Evolutionary conservation across 805 yeast genomes (phyloP).

Genomic region (Myxozyma geophila): DNA sequence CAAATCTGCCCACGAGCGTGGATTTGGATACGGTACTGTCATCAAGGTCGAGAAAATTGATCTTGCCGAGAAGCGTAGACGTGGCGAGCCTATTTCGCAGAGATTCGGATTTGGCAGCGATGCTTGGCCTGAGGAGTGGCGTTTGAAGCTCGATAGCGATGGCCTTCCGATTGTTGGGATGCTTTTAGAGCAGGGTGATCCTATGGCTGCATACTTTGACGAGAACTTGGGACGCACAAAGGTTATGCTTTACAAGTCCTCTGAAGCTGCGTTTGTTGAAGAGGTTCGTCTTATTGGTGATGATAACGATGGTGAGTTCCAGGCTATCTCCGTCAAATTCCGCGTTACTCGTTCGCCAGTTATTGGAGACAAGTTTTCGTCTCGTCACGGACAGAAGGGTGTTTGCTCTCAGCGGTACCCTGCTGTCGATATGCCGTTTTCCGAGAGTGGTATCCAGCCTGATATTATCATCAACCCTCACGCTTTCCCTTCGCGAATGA

Average conservation of each 20-base stretch:
- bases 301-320: slow-evolving; percentile 80
- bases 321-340: slow-evolving; percentile 82
- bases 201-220: slow-evolving; percentile 89
- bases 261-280: slow-evolving; percentile 92
- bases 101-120: slow-evolving; percentile 94
- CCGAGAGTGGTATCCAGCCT: slow-evolving; percentile 95
- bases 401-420: slow-evolving; percentile 99
- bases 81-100: slow-evolving; percentile 93
- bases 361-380: slow-evolving; percentile 97
- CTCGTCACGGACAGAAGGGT: slow-evolving; percentile 98
- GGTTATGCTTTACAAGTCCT: slow-evolving; percentile 88
- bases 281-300: slow-evolving; percentile 93
- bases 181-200: slow-evolving; percentile 92
- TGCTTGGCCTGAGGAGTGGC: slow-evolving; percentile 91
- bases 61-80: slow-evolving; percentile 70
- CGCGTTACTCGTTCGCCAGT: slow-evolving; percentile 89
- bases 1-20: slow-evolving; percentile 96
- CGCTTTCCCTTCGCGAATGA: slow-evolving; percentile 99
- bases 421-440: slow-evolving; percentile 92
- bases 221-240: slow-evolving; percentile 89
- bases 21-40: slow-evolving; percentile 96
- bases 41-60: slow-evolving; percentile 94
- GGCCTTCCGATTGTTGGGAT: slow-evolving; percentile 92
- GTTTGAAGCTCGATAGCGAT: slow-evolving; percentile 83
- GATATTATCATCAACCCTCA: slow-evolving; percentile 98